Evolutionary conservation across 192 early-diverging fungal species (phyloP).

Genomic region (Phlyctochytrium bullatum): DNA sequence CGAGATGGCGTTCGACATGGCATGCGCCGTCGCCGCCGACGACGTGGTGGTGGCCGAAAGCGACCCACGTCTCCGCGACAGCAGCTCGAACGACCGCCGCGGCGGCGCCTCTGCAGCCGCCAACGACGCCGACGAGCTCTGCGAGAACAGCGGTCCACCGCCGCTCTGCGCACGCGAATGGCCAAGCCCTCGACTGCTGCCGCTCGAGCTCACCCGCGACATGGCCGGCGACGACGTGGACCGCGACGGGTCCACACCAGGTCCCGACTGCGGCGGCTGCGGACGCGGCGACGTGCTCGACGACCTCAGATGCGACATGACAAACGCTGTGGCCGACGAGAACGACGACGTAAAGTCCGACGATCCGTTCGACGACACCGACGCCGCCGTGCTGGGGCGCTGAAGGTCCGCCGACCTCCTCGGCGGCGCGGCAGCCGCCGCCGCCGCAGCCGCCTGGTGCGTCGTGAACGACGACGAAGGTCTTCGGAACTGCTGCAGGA

Average conservation of each 20-base stretch:
- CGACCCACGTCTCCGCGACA: neutral
- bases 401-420: neutral
- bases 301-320: neutral
- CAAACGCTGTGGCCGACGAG: neutral
- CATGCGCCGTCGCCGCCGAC: neutral
- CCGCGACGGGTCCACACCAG: no score
- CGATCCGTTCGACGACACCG: neutral
- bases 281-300: neutral
- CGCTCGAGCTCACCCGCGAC: no score
- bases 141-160: no score
- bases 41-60: neutral
- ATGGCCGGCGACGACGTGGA: no score
- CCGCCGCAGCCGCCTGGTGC: neutral
- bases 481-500: neutral
- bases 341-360: neutral
- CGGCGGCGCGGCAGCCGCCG: neutral
- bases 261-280: neutral
- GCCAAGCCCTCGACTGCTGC: no score
- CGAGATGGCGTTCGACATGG: no score
- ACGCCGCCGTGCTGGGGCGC: neutral
- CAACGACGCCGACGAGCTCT: neutral
- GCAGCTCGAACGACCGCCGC: neutral
- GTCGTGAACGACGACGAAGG: neutral
- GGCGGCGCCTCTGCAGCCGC: neutral
- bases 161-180: no score